Conservation (phyloP, 2,329 filamentous ascomycete genomes). For the Akanthomyces dipterigenus region DNA sequence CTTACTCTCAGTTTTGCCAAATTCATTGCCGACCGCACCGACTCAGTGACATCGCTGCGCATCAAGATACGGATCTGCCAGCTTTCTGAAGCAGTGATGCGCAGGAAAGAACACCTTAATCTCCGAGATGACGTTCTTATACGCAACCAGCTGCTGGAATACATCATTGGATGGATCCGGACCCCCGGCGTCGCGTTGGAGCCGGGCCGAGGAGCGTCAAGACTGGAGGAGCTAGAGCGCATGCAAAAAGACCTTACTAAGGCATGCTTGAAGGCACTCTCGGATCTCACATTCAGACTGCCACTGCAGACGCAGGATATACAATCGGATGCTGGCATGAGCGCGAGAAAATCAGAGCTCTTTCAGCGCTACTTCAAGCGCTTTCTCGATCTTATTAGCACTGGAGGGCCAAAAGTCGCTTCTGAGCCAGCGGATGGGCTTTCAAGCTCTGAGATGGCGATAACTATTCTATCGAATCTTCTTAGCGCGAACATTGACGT, state of each 20-base stretch:
- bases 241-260: conserved; percentile 60
- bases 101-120: conserved; percentile 61
- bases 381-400: conserved; percentile 58
- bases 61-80: conserved; percentile 66
- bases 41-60: conserved; percentile 49
- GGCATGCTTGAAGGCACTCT: conserved; percentile 58
- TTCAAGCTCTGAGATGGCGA: conserved; percentile 55
- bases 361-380: conserved; percentile 66
- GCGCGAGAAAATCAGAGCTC: conserved; percentile 63
- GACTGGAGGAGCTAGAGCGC: conserved; percentile 50
- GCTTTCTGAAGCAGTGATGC: conserved; percentile 57
- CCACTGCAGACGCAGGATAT: conserved; percentile 60
- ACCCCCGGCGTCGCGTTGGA: conserved; percentile 46
- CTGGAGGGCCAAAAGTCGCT: conserved; percentile 42
- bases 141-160: conserved; percentile 61
- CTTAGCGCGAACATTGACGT: conserved; percentile 67
- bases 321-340: conserved; percentile 59
- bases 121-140: conserved; percentile 62
- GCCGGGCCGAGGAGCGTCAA: conserved; percentile 30
- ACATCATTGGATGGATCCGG: conserved; percentile 62
- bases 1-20: conserved; percentile 61
- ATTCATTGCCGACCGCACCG: conserved; percentile 53
- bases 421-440: conserved; percentile 42
- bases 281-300: conserved; percentile 58
- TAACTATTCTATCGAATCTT: conserved; percentile 61